Percentiles rank a stretch among this genome's conserved stretches.
These are phyloP conservation scores for Serendipita indica DNA, from an alignment of 768 basidiomycete species.

Conservation along the genomic window DNA sequence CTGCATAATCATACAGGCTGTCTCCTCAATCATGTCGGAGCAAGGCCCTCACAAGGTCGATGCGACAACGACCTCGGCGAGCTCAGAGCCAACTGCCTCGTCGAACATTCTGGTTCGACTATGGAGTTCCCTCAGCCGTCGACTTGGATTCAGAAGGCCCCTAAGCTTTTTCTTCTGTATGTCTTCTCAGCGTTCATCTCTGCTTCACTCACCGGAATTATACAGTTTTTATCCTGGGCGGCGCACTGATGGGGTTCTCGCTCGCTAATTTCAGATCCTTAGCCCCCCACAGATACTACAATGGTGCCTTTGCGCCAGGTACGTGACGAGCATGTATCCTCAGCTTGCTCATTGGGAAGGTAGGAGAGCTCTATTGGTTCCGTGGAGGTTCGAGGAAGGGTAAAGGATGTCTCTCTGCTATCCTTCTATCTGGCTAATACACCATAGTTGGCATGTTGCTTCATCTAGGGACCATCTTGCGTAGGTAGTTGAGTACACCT, in stretches of 20 bases:
- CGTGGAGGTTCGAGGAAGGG: background rate
- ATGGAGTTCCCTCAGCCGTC: background rate
- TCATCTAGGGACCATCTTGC: background rate
- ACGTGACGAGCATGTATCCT: background rate
- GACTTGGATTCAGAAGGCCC: background rate
- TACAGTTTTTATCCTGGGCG: background rate
- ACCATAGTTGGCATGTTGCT: background rate
- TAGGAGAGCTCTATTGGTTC: background rate
- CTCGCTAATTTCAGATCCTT: background rate
- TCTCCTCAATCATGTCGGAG: no score
- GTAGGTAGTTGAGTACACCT: background rate
- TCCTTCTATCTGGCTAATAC: background rate
- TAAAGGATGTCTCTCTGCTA: background rate
- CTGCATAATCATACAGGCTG: no score
- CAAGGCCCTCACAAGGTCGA: no score
- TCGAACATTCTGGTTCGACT: background rate
- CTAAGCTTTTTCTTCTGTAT: background rate
- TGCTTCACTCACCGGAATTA: background rate
- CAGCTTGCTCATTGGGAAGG: background rate
- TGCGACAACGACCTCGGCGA: no score
- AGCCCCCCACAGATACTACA: background rate
- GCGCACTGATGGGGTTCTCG: background rate
- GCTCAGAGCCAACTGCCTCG: background rate
- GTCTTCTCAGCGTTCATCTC: background rate
- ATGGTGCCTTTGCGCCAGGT: background rate